Conservation (phyloP, 495 filamentous ascomycete species). For the Stereocaulon alpinum region DNA sequence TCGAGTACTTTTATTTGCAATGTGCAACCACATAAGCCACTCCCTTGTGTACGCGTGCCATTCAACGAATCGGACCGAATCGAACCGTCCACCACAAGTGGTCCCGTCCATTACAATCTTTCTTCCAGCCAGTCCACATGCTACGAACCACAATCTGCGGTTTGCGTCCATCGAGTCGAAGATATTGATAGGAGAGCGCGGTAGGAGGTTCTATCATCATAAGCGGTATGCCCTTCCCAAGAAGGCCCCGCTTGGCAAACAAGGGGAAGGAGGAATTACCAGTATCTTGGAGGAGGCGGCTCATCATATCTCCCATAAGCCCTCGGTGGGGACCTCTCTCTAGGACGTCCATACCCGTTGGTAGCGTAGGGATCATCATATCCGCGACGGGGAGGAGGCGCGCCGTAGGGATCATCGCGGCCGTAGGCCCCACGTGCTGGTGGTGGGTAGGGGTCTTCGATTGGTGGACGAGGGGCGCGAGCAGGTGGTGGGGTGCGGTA, state of each 20-base stretch:
- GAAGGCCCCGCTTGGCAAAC: constrained; percentile 4
- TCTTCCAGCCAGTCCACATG: background rate
- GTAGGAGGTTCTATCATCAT: constrained; percentile 12
- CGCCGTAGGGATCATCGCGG: constrained; percentile 20
- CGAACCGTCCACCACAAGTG: background rate
- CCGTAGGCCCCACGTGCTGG: constrained; percentile 41
- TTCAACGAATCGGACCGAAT: too few species aligned
- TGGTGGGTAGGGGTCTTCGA: constrained; percentile 66
- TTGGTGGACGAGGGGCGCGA: constrained; percentile 42
- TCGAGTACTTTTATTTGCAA: too few species aligned
- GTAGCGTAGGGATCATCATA: constrained; percentile 43
- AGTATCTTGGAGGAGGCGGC: constrained; percentile 21
- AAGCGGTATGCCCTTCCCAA: constrained; percentile 13
- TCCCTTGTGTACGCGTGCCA: too few species aligned
- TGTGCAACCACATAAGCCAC: too few species aligned
- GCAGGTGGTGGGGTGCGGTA: constrained; percentile 57
- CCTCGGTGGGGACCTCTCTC: constrained; percentile 17
- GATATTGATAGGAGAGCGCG: constrained; percentile 3
- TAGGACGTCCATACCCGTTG: constrained; percentile 22
- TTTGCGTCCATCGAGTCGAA: background rate
- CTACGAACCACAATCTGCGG: background rate
- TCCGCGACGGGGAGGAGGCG: constrained; percentile 36
- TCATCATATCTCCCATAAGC: constrained; percentile 25
- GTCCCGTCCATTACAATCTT: background rate
- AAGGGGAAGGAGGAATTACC: constrained; percentile 22